Evolutionary conservation across 305 asterid species (phyloP).

Genomic region (Stenogyne calaminthoides): DNA sequence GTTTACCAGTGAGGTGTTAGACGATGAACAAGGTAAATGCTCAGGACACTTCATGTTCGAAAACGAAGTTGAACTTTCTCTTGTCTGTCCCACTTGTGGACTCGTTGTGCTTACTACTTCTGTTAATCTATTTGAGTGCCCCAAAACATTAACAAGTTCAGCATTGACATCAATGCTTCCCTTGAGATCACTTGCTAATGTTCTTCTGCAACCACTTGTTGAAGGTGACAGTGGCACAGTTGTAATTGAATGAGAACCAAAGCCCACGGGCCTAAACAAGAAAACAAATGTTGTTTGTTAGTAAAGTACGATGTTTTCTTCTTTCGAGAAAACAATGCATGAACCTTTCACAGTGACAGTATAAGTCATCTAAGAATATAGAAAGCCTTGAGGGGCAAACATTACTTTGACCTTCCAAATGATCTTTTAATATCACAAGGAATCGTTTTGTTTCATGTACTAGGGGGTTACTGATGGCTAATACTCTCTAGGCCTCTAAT

Average conservation of each 20-base stretch:
- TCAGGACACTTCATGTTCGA: slow-evolving; percentile 31
- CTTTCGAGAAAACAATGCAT: background rate
- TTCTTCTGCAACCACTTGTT: slow-evolving; percentile 38
- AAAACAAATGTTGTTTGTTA: slow-evolving; percentile 31
- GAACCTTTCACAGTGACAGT: slow-evolving; percentile 10
- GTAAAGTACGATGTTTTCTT: slow-evolving; percentile 29
- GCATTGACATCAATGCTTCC: slow-evolving; percentile 41
- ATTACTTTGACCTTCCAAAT: slow-evolving; percentile 22
- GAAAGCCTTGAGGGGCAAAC: slow-evolving; percentile 13
- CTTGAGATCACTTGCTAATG: slow-evolving; percentile 34
- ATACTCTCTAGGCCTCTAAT: too few relatives aligned
- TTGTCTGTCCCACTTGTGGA: slow-evolving; percentile 40
- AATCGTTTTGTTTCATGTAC: too few relatives aligned
- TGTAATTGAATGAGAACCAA: slow-evolving; percentile 42
- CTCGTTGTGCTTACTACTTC: slow-evolving; percentile 31
- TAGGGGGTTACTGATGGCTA: too few relatives aligned
- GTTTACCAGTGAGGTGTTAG: slow-evolving; percentile 59
- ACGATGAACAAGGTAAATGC: slow-evolving; percentile 41
- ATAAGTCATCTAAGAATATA: slow-evolving; percentile 14
- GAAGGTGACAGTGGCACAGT: slow-evolving; percentile 40
- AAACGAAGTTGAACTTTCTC: slow-evolving; percentile 39
- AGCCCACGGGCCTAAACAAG: slow-evolving; percentile 49
- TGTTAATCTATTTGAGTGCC: slow-evolving; percentile 32
- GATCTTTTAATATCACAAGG: background rate
- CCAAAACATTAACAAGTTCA: slow-evolving; percentile 36